phyloP scores from a whole-genome alignment of 2,329 filamentous ascomycete species.

The Tolypocladium tropicale region DNA sequence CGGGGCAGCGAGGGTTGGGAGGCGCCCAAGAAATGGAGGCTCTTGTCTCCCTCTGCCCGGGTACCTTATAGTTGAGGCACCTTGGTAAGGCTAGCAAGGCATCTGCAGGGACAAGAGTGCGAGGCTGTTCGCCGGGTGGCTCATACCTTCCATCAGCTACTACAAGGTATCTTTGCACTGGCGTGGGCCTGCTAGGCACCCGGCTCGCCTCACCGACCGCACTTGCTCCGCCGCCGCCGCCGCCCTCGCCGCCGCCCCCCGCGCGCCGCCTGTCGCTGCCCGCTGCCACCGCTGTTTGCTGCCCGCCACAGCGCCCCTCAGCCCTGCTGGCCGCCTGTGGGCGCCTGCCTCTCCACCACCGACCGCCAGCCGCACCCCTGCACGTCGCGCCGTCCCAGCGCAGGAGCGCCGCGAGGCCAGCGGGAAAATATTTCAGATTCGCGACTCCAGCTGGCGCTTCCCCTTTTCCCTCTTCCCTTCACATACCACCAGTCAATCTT shows the following conservation, averaged over 20 bases:
- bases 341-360: not conserved
- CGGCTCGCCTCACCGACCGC: too few species aligned
- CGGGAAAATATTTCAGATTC: slow-evolving; percentile 32
- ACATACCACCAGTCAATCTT: slow-evolving; percentile 32
- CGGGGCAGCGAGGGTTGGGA: not conserved
- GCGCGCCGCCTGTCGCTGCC: not conserved
- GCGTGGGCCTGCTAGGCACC: too few species aligned
- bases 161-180: too few species aligned
- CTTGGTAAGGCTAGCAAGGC: too few species aligned
- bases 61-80: too few species aligned
- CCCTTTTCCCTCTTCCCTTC: slow-evolving; percentile 26
- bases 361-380: not conserved
- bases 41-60: too few species aligned
- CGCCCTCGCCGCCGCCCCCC: too few species aligned
- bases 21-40: too few species aligned
- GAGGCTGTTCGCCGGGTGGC: too few species aligned
- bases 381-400: not conserved
- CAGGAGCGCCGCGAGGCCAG: slow-evolving; percentile 6
- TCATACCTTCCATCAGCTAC: too few species aligned
- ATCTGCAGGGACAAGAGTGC: too few species aligned
- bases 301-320: not conserved
- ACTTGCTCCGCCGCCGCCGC: too few species aligned
- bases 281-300: not conserved
- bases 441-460: slow-evolving; percentile 16
- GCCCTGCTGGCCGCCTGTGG: not conserved